phyloP scores from a whole-genome alignment of 164 flowering plant genomes.

The Chimonanthus praecox region DNA sequence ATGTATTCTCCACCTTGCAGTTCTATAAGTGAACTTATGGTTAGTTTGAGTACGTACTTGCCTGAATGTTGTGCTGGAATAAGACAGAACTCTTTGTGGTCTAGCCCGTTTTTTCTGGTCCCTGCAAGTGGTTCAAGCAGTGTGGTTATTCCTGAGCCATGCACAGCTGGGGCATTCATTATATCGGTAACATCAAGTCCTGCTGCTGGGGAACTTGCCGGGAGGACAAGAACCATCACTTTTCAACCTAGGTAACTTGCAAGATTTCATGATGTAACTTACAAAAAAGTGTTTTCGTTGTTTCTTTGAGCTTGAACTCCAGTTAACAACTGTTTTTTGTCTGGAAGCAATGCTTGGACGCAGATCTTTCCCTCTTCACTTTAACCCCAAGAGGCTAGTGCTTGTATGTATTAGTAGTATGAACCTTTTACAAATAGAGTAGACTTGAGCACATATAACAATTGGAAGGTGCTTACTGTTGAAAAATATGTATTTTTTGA shows the following conservation, averaged over 20 bases:
- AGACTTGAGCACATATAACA: too few species aligned
- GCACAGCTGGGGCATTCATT: slow-evolving; percentile 45
- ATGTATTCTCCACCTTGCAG: slow-evolving; percentile 66
- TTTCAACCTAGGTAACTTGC: slow-evolving; percentile 77
- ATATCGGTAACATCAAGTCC: slow-evolving; percentile 68
- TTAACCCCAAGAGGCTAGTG: too few species aligned
- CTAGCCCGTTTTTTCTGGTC: slow-evolving; percentile 66
- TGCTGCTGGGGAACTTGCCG: slow-evolving; percentile 53
- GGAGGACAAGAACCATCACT: slow-evolving; percentile 64
- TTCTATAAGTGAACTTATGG: slow-evolving; percentile 59
- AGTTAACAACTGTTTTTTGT: too few species aligned
- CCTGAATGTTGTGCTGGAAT: slow-evolving; percentile 27
- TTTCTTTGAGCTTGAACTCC: too few species aligned
- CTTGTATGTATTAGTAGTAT: too few species aligned
- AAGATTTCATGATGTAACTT: background rate
- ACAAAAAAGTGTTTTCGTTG: too few species aligned
- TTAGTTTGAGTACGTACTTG: slow-evolving; percentile 36
- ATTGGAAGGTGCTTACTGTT: too few species aligned
- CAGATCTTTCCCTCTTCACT: too few species aligned
- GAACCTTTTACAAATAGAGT: too few species aligned
- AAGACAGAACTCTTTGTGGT: slow-evolving; percentile 45
- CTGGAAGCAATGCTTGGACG: too few species aligned
- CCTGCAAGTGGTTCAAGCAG: slow-evolving; percentile 74
- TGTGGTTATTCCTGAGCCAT: slow-evolving; percentile 65
- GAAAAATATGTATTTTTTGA: too few species aligned